These are phyloP conservation scores for Saccharomyces uvarum DNA, from an alignment of 1,139 yeast species.

Conservation along the genomic window DNA sequence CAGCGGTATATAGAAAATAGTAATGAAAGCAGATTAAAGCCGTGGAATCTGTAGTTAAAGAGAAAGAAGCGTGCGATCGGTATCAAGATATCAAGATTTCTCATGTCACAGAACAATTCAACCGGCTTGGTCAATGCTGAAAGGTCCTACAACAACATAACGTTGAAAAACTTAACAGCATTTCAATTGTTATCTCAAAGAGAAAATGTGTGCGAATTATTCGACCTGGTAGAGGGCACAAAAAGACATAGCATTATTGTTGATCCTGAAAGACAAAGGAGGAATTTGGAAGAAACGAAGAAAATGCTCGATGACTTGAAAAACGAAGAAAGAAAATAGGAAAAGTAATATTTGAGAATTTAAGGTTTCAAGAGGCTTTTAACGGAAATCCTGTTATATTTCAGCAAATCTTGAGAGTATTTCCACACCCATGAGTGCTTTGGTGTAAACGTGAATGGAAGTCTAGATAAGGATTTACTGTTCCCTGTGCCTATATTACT, in stretches of 20 bases:
- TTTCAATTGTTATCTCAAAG: slow-evolving; percentile 24
- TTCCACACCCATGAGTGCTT: neutral
- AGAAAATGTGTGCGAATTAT: slow-evolving; percentile 27
- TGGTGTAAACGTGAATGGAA: neutral
- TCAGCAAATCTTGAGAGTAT: too few species aligned
- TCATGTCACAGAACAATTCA: neutral
- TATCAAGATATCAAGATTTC: neutral
- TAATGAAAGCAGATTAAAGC: neutral
- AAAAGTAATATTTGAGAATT: neutral
- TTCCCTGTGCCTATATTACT: neutral
- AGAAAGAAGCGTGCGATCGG: slow-evolving; percentile 1
- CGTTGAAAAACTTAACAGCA: slow-evolving; percentile 29
- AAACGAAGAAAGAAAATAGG: neutral
- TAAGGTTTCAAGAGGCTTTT: neutral
- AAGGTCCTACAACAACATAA: slow-evolving; percentile 14
- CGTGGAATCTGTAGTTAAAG: neutral
- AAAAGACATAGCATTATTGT: slow-evolving; percentile 15
- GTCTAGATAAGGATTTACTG: neutral
- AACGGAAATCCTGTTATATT: too few species aligned
- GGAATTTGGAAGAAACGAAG: slow-evolving; percentile 14
- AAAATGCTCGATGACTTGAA: slow-evolving; percentile 13
- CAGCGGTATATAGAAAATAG: neutral
- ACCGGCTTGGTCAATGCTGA: neutral
- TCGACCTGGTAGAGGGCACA: slow-evolving; percentile 23
- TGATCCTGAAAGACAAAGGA: slow-evolving; percentile 13